Base-by-base conservation (phyloP, 148 eudicot genomes). In the Rhododendron simsii region DNA sequence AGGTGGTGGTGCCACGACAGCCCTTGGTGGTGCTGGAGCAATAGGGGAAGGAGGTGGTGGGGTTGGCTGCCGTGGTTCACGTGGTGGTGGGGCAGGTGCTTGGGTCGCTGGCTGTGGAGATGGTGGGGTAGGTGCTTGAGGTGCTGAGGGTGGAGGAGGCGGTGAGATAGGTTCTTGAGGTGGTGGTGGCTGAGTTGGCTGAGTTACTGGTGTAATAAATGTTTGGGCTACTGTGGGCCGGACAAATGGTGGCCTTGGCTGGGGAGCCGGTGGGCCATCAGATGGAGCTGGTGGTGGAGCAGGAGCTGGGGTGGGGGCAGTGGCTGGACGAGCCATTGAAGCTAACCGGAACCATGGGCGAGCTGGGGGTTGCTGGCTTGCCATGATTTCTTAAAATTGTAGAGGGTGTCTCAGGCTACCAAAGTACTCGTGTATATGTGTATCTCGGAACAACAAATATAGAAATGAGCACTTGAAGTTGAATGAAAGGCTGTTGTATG, bases 311-410 rank as follows among this genome's bases (percentile, higher is more conserved):
- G 88, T 39, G 5, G 92, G 86, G 5, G 90, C 30, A 3, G 87
- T 87, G 15, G 81, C 37, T 16, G 86, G 87, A 26, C 91, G 91
- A 77, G 82, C 86, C 41, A 91, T 33, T 80, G 90, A 73, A 69
- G 88, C 88, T 50, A 91, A 57, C 23, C 92, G 91, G 81, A 91
- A 90, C 93, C 92, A 88, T 26, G 93, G 92, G 20, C 92, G 93
- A 50, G 89, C 30, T 44, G 90, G 92, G 61, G 91, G 84, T 87
- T 79, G 89, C 51, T 90, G 94, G 87, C 88, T 90, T 76, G 92
- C 85, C 94, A 93, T 93, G 47, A 37, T 83, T 76, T 48, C 39
- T 7, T 15, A 76, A 23, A 26, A 41, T 20, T 10, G 28, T 37
- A 41, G 14, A 77, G 48, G 37, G 26, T 77, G 21, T 20, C 41